These are phyloP conservation scores for Pyracantha coccinea DNA, from an alignment of 331 rosid species.

Conservation along the genomic window DNA sequence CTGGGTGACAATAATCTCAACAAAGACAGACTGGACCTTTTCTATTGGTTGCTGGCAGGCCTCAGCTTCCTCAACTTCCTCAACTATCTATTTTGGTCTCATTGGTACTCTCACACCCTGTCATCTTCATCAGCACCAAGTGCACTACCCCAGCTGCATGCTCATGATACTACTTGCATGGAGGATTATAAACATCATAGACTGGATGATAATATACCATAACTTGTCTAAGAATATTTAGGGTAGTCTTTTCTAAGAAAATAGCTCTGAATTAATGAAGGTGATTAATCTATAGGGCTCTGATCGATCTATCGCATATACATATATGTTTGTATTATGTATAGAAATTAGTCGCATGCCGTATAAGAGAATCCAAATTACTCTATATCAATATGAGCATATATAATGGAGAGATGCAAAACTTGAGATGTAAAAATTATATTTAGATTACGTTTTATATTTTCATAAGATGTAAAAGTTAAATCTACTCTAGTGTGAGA, in stretches of 20 bases:
- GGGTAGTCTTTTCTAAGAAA: background rate
- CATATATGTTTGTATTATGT: background rate
- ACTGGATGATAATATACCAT: conserved; percentile 30
- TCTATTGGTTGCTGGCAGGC: conserved; percentile 78
- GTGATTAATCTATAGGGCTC: background rate
- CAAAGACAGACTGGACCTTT: conserved; percentile 79
- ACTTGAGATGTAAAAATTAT: background rate
- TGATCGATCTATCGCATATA: background rate
- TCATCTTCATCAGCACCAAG: conserved; percentile 12
- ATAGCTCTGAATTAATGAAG: background rate
- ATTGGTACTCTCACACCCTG: conserved; percentile 41
- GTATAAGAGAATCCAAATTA: background rate
- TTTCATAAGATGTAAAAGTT: background rate
- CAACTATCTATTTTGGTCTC: conserved; percentile 73
- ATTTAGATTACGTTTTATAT: background rate
- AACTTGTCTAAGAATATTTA: background rate
- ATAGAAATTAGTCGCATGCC: background rate
- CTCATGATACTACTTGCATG: background rate
- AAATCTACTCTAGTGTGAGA: background rate
- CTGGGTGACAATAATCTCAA: conserved; percentile 63
- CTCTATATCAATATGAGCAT: background rate
- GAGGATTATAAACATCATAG: conserved; percentile 10
- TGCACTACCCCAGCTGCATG: background rate
- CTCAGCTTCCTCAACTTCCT: conserved; percentile 75
- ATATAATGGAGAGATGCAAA: background rate